Base-by-base conservation (phyloP, 129 eudicot species). In the Apium graveolens region DNA sequence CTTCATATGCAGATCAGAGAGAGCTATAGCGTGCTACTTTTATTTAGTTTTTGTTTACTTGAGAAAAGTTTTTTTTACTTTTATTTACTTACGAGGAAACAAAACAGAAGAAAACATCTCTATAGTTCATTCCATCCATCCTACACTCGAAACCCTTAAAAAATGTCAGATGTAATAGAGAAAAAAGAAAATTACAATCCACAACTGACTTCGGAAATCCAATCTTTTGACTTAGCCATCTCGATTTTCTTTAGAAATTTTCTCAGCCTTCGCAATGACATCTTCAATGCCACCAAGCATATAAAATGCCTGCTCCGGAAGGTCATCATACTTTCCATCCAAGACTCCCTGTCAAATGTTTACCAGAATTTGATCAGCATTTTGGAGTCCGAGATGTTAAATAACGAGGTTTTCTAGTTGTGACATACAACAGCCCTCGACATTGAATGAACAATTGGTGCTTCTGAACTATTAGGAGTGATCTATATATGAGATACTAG, bases 241-340 rank as follows among this genome's bases (percentile, higher is more conserved):
- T 14, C 80, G 86, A 45, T 89, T 82, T 77, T 94, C 97, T 83
- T 87, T 90, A 20, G 97, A 88, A 24, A 94, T 85, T 86, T 89
- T 94, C 81, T 87, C 96, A 31, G 96, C 97, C 91, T 94, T 94
- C 31, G 96, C 98, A 77, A 87, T 82, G 83, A 94, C 98, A 83
- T 94, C 98, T 0, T 91, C 96, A 26, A 94, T 94, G 13, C 98
- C 98, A 72, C 98, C 98, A 82, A 94, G 93, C 98, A 94, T 94
- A 78, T 94, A 94, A 78, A 94, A 94, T 14, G 98, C 68, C 55
- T 94, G 98, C 81, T 94, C 98, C 0, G 97, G 42, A 35, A 94
- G 92, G 80, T 91, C 97, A 87, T 94, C 98, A 53, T 85, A 94
- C 62, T 94, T 91, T 18, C 97, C 98, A 79, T 94, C 98, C 87